Conservation (phyloP, 148 eudicot species). For the Rhododendron griersonianum region DNA sequence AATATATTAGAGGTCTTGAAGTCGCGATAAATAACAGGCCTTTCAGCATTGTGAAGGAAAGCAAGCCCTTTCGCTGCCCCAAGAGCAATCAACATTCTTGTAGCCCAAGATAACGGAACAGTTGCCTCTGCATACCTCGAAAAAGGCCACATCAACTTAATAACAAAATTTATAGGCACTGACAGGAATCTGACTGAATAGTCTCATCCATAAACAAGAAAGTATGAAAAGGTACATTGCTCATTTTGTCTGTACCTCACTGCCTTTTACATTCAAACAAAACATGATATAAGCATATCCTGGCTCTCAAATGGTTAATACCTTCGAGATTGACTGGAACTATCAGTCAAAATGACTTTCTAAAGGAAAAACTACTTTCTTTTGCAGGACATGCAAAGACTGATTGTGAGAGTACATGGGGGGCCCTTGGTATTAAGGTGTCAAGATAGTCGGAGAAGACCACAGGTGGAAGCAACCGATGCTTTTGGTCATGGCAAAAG, state of each 20-base stretch:
- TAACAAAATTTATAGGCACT: neutral
- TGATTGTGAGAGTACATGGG: neutral
- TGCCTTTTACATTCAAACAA: neutral
- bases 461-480: neutral
- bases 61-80: slow-evolving; percentile 98
- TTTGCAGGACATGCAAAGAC: neutral
- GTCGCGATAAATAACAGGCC: slow-evolving; percentile 89
- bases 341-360: neutral
- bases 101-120: slow-evolving; percentile 78
- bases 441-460: neutral
- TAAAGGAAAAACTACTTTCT: neutral
- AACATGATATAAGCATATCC: neutral
- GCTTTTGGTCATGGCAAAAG: neutral
- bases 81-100: slow-evolving; percentile 90
- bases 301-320: neutral
- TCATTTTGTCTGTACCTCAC: neutral
- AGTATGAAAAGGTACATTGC: neutral
- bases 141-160: slow-evolving; percentile 33
- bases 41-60: slow-evolving; percentile 90
- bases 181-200: neutral
- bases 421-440: neutral
- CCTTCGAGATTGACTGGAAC: neutral
- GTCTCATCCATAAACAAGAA: neutral
- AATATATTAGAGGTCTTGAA: slow-evolving; percentile 90
- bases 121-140: slow-evolving; percentile 72